Evolutionary conservation across 75 land plant genomes (phyloP).

Genomic region (Ceratopteris richardii): DNA sequence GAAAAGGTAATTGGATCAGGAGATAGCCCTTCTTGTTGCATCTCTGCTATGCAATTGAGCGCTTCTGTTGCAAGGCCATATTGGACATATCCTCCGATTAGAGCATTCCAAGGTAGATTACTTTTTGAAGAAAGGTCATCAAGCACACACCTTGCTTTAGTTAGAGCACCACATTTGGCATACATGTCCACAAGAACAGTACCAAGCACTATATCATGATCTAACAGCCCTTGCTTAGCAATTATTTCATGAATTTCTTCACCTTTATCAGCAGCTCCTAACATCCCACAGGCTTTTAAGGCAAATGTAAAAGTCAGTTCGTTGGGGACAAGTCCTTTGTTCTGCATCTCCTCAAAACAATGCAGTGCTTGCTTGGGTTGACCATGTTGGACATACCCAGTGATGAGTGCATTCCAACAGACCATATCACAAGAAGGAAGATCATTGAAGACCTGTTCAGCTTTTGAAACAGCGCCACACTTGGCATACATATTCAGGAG

Average conservation of each 20-base stretch:
- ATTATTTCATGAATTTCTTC: not conserved
- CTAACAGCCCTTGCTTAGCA: not conserved
- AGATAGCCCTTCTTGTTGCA: slow-evolving; percentile 41
- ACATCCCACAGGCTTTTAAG: not conserved
- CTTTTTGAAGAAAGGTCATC: slow-evolving; percentile 2
- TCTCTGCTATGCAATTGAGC: slow-evolving; percentile 24
- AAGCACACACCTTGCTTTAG: not conserved
- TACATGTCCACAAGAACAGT: not conserved
- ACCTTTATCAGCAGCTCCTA: not conserved
- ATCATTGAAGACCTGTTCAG: slow-evolving; percentile 43
- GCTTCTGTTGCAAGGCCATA: slow-evolving; percentile 33
- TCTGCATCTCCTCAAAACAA: not conserved
- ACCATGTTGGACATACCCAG: slow-evolving; percentile 6
- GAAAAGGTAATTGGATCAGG: slow-evolving; percentile 36
- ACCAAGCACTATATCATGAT: not conserved
- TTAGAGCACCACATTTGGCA: not conserved
- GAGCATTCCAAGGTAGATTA: slow-evolving; percentile 60
- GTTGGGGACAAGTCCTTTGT: not conserved
- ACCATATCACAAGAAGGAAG: slow-evolving; percentile 16
- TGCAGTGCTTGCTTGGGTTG: slow-evolving; percentile 2
- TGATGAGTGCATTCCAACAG: slow-evolving; percentile 10
- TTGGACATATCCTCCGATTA: slow-evolving; percentile 51
- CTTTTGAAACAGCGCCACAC: slow-evolving; percentile 34
- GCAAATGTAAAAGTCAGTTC: not conserved
- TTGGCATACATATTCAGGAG: slow-evolving; percentile 62